Conservation (phyloP, 169 alveolate genomes). For the Eimeria sp. region DNA sequence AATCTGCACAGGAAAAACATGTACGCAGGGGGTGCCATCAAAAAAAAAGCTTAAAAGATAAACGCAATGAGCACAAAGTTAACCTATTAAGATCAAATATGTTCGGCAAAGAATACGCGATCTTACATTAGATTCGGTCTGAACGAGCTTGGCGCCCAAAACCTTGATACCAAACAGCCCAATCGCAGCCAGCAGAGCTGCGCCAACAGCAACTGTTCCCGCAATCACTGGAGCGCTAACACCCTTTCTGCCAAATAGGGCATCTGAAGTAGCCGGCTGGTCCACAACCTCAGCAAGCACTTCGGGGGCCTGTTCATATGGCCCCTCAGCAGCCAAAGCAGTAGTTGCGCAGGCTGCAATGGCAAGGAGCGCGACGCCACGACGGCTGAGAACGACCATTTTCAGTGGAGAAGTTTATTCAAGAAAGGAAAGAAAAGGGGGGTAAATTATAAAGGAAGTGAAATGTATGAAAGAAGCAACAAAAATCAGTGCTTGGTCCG, state of each 20-base stretch:
- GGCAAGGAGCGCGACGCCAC: slow-evolving; percentile 22
- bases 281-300: background rate
- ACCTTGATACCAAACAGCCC: background rate
- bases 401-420: background rate
- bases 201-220: slow-evolving; percentile 3
- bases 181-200: slow-evolving; percentile 7
- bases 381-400: slow-evolving; percentile 41
- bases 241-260: background rate
- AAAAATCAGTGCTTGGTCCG: background rate
- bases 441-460: background rate
- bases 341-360: slow-evolving; percentile 52
- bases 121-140: background rate
- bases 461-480: background rate
- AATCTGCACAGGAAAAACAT: background rate
- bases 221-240: background rate
- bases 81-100: background rate
- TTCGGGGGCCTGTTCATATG: background rate
- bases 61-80: background rate
- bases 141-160: background rate
- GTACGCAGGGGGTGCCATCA: too few relatives aligned
- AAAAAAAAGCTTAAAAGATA: too few relatives aligned
- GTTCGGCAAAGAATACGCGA: background rate
- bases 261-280: background rate
- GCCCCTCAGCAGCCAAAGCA: slow-evolving; percentile 60
- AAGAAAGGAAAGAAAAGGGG: background rate